Evolutionary conservation across 2,329 filamentous ascomycete species (phyloP).

Genomic region (Ceratocystis alfenasii): DNA sequence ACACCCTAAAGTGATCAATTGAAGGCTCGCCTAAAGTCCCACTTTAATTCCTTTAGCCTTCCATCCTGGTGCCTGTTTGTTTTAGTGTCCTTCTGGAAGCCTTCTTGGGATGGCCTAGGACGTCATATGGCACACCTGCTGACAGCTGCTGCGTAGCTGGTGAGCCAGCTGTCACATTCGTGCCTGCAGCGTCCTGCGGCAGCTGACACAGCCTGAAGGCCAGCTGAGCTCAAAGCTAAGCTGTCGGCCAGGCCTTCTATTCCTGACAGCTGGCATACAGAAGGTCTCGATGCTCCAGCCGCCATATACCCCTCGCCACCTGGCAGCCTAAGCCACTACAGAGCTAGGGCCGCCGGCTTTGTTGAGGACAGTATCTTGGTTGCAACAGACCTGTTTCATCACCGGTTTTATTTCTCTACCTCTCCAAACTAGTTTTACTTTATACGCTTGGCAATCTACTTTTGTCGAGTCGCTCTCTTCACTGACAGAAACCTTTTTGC

Average conservation of each 20-base stretch:
- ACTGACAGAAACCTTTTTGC: constrained; percentile 1
- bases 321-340: background rate
- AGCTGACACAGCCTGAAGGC: too few relatives aligned
- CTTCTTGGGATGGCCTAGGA: background rate
- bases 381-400: background rate
- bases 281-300: background rate
- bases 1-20: background rate
- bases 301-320: background rate
- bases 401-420: background rate
- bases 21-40: background rate
- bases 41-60: background rate
- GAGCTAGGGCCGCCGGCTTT: background rate
- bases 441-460: background rate
- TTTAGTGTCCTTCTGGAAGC: constrained; percentile 11
- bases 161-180: background rate
- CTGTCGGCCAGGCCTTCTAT: background rate
- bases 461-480: background rate
- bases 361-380: background rate
- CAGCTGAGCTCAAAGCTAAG: background rate
- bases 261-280: background rate
- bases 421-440: background rate
- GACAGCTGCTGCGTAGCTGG: too few relatives aligned
- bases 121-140: accelerated
- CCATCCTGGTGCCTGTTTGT: background rate
- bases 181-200: background rate